Conservation (phyloP, 2,329 filamentous ascomycete species). For the Phyllosticta citribraziliensis region DNA sequence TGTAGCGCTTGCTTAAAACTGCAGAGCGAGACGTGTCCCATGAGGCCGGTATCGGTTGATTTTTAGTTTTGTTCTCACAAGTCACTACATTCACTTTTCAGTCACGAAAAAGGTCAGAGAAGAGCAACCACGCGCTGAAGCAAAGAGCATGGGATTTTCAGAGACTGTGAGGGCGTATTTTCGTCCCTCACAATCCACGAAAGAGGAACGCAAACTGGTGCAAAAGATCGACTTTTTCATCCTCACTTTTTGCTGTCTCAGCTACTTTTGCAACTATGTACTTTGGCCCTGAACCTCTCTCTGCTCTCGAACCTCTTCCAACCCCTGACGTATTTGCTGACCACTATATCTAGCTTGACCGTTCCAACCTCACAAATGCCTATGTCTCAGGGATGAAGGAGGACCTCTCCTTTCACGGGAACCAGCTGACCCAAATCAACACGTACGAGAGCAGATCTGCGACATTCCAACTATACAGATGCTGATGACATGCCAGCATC, state of each 20-base stretch:
- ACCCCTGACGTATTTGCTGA: not conserved
- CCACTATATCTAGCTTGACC: slow-evolving; percentile 22
- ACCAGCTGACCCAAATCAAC: slow-evolving; percentile 40
- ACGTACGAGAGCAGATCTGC: slow-evolving; percentile 30
- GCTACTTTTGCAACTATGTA: slow-evolving; percentile 26
- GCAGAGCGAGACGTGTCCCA: not conserved
- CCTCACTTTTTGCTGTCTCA: slow-evolving; percentile 52
- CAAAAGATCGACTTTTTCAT: slow-evolving; percentile 57
- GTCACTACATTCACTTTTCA: not conserved
- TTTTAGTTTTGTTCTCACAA: not conserved
- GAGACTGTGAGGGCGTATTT: slow-evolving; percentile 18
- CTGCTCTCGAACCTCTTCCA: not conserved
- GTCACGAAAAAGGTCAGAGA: not conserved
- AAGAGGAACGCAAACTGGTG: slow-evolving; percentile 38
- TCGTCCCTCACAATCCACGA: slow-evolving; percentile 24
- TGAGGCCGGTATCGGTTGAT: not conserved
- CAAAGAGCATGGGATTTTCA: not conserved
- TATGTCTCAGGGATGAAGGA: slow-evolving; percentile 35
- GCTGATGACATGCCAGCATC: not conserved
- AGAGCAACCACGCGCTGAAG: not conserved
- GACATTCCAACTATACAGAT: not conserved
- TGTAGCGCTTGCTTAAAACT: not conserved
- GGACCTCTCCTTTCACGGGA: slow-evolving; percentile 29
- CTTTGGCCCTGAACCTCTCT: not conserved
- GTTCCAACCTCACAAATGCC: slow-evolving; percentile 34